Evolutionary conservation across 1,284 basidiomycete genomes (phyloP).

Genomic region (Marasmius tenuissimus): DNA sequence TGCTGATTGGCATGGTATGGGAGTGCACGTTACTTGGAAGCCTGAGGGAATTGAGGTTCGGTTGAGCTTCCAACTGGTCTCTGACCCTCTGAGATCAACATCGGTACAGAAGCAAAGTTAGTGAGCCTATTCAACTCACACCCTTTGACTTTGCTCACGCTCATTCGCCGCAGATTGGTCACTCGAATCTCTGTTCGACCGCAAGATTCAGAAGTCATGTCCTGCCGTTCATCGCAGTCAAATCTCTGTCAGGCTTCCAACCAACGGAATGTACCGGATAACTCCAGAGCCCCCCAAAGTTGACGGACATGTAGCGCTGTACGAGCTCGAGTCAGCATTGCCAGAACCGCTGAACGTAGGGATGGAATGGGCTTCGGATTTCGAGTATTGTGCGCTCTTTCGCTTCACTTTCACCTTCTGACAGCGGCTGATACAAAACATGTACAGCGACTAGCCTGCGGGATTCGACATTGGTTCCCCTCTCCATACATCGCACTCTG

Average conservation of each 20-base stretch:
- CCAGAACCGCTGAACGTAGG: constrained; percentile 49
- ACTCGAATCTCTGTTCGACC: constrained; percentile 72
- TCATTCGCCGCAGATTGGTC: constrained; percentile 66
- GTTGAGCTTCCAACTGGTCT: constrained; percentile 81
- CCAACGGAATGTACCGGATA: constrained; percentile 40
- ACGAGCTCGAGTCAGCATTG: constrained; percentile 42
- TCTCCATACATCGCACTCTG: constrained; percentile 73
- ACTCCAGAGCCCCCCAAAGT: constrained; percentile 47
- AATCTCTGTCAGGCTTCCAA: constrained; percentile 49
- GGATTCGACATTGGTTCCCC: constrained; percentile 36
- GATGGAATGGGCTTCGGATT: constrained; percentile 60
- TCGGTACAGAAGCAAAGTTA: constrained; percentile 56
- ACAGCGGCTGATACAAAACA: constrained; percentile 15
- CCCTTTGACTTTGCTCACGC: not conserved
- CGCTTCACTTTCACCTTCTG: not conserved
- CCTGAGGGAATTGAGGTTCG: constrained; percentile 63
- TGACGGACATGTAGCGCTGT: constrained; percentile 38
- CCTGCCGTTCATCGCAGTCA: constrained; percentile 57
- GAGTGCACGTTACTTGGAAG: constrained; percentile 70
- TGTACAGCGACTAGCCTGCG: constrained; percentile 18
- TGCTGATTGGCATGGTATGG: constrained; percentile 87
- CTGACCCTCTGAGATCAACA: constrained; percentile 71
- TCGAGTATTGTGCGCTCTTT: constrained; percentile 53
- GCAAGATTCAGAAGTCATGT: constrained; percentile 61
- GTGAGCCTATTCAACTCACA: constrained; percentile 13